Conservation (phyloP, 495 filamentous ascomycete genomes). For the Trichocladium uniseriatum region DNA sequence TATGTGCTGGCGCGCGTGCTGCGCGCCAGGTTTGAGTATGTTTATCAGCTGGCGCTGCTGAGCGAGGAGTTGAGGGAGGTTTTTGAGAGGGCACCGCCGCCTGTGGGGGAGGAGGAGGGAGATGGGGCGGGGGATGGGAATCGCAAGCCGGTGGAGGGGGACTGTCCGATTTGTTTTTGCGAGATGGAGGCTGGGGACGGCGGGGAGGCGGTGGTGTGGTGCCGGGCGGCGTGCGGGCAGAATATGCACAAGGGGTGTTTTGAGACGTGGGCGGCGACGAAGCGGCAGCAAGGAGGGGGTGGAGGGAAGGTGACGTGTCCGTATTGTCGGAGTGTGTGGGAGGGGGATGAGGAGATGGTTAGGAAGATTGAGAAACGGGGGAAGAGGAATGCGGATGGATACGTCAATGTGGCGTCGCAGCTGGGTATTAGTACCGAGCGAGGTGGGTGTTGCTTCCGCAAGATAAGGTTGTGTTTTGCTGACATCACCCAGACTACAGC, state of each 20-base stretch:
- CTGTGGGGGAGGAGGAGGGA: conserved; percentile 5
- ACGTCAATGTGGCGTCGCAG: conserved; percentile 55
- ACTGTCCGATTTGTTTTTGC: conserved; percentile 73
- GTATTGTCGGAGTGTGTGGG: conserved; percentile 52
- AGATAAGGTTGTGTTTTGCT: not conserved
- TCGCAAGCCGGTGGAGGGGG: conserved; percentile 51
- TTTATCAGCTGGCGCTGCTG: conserved; percentile 69
- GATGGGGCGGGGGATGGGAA: conserved; percentile 23
- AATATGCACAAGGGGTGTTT: conserved; percentile 71
- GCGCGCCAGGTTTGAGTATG: conserved; percentile 50
- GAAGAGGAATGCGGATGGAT: conserved; percentile 45
- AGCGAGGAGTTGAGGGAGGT: conserved; percentile 55
- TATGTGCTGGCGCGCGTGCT: conserved; percentile 57
- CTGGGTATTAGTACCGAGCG: conserved; percentile 49
- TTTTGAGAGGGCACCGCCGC: conserved; percentile 45
- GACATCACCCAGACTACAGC: conserved; percentile 9
- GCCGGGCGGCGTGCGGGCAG: conserved; percentile 64
- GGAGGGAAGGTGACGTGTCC: conserved; percentile 51
- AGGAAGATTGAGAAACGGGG: conserved; percentile 39
- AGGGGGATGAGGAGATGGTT: conserved; percentile 40
- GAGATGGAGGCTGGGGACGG: conserved; percentile 44
- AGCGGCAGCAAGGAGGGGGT: conserved; percentile 24
- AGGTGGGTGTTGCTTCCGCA: too few species aligned
- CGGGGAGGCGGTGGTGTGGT: conserved; percentile 57
- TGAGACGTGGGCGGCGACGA: conserved; percentile 56